phyloP scores from a whole-genome alignment of 83 land plant species.

The Thuja plicata region DNA sequence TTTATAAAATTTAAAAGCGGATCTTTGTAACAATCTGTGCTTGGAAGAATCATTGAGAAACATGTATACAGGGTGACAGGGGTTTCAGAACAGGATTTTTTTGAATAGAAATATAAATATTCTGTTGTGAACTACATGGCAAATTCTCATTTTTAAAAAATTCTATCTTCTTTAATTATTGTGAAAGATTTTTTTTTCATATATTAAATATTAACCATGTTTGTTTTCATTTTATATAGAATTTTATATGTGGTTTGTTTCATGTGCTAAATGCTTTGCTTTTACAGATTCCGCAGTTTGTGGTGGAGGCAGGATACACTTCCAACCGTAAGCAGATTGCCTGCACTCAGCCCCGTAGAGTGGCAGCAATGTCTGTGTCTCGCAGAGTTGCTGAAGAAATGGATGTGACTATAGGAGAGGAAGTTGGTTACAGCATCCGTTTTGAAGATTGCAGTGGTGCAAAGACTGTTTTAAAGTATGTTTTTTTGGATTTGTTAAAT shows the following conservation, averaged over 20 bases:
- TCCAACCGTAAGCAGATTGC: slow-evolving; percentile 76
- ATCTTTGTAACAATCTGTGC: not conserved
- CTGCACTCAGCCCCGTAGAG: slow-evolving; percentile 97
- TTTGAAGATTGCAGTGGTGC: slow-evolving; percentile 80
- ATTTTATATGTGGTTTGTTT: not conserved
- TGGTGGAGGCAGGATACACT: slow-evolving; percentile 79
- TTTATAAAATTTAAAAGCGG: not conserved
- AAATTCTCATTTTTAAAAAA: too few relatives aligned
- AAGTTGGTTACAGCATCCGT: slow-evolving; percentile 88
- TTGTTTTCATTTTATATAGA: not conserved
- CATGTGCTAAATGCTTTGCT: not conserved
- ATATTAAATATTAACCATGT: not conserved
- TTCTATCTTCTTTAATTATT: not conserved
- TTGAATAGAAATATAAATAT: not conserved
- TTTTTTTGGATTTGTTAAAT: not conserved
- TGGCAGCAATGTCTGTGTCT: slow-evolving; percentile 99
- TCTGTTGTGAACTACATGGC: not conserved
- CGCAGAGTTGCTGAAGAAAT: slow-evolving; percentile 97
- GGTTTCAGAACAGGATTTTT: not conserved
- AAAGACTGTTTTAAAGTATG: slow-evolving; percentile 70
- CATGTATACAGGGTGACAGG: not conserved
- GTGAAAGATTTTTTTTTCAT: not conserved
- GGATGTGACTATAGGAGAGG: slow-evolving; percentile 98
- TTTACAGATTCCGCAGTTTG: slow-evolving; percentile 96
- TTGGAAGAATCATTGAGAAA: not conserved